Evolutionary conservation across 139 green algal genomes (phyloP).

Genomic region (Ettlia oleoabundans): DNA sequence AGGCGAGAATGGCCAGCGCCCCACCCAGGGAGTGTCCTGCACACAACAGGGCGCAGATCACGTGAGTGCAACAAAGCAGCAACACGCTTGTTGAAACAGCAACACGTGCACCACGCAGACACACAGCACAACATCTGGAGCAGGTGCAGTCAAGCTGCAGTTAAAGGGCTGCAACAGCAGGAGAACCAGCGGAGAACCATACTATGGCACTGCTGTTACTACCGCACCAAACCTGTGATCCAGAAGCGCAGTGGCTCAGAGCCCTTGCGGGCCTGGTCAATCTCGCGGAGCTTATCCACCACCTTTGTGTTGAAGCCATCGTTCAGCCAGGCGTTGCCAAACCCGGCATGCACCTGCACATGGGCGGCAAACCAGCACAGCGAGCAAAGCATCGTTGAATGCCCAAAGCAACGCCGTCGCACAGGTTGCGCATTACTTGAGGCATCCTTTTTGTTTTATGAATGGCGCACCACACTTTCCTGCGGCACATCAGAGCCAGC

Average conservation of each 20-base stretch:
- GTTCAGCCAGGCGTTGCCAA: conserved; percentile 19
- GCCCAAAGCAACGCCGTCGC: too few species aligned
- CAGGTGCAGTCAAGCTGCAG: neutral
- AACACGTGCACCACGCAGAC: neutral
- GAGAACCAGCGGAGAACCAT: too few species aligned
- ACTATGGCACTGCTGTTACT: too few species aligned
- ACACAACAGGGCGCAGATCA: neutral
- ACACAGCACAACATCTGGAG: neutral
- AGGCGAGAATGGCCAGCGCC: neutral
- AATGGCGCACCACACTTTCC: neutral
- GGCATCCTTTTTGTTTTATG: neutral
- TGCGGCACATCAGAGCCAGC: neutral
- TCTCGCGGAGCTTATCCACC: neutral
- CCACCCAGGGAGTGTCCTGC: conserved; percentile 7
- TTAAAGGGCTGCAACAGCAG: too few species aligned
- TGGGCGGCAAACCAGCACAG: neutral
- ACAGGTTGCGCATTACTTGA: too few species aligned
- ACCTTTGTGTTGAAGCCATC: conserved; percentile 12
- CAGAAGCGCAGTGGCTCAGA: neutral
- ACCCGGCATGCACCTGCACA: conserved; percentile 9
- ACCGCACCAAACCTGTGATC: neutral
- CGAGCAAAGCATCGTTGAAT: neutral
- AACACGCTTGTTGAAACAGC: neutral
- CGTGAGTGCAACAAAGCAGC: neutral
- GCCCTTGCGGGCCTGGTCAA: neutral